phyloP scores from a whole-genome alignment of 1,284 basidiomycete species.

The Apiotrichum veenhuisii region DNA sequence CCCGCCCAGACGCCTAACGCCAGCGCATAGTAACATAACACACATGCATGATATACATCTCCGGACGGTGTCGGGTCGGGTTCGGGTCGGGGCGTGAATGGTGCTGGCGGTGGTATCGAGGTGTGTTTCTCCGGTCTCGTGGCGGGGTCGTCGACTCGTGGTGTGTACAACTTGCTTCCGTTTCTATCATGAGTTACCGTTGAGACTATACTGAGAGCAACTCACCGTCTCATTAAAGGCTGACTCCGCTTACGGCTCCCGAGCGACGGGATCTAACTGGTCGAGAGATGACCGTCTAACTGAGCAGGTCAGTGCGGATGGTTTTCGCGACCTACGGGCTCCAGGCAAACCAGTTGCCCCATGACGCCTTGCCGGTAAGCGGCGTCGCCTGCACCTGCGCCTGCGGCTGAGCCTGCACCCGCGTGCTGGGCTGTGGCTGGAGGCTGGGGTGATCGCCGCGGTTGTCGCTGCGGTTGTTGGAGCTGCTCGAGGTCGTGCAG shows the following conservation, averaged over 20 bases:
- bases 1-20: neutral
- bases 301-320: no score
- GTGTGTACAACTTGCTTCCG: no score
- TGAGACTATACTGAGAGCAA: no score
- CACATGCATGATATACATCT: conserved; percentile 8
- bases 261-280: no score
- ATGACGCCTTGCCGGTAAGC: neutral
- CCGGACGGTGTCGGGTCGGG: neutral
- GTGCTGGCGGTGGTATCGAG: neutral
- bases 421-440: neutral
- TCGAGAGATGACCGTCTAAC: no score
- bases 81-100: neutral
- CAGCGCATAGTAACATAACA: conserved; percentile 5
- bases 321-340: neutral
- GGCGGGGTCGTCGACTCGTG: no score
- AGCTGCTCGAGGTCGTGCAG: neutral
- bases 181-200: no score
- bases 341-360: conserved; percentile 8
- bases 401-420: no score
- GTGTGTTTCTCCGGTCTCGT: no score
- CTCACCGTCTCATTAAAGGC: no score
- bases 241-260: no score
- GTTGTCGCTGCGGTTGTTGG: neutral
- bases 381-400: neutral
- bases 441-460: no score